Evolutionary conservation across 331 rosid species (phyloP).

Genomic region (Malus hybrid): DNA sequence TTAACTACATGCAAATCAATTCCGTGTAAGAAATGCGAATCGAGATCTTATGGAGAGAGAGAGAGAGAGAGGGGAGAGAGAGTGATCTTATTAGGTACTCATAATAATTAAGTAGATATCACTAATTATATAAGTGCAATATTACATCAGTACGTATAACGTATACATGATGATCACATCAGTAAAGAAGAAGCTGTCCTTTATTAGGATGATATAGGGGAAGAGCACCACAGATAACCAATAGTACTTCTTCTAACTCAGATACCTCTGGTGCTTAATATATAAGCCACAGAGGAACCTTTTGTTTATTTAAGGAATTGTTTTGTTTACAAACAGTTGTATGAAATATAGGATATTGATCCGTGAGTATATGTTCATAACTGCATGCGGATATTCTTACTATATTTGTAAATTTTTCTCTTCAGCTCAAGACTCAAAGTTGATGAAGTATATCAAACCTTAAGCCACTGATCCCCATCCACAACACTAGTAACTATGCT

Average conservation of each 20-base stretch:
- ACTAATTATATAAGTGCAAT: background rate
- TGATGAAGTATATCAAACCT: background rate
- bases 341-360: too few relatives aligned
- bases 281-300: background rate
- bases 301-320: background rate
- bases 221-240: background rate
- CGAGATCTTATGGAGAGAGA: background rate
- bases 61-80: background rate
- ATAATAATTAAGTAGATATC: background rate
- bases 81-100: too few relatives aligned
- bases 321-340: too few relatives aligned
- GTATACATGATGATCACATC: too few relatives aligned
- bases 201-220: background rate
- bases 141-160: too few relatives aligned
- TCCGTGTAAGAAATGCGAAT: too few relatives aligned
- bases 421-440: background rate
- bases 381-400: too few relatives aligned
- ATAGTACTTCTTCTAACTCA: background rate
- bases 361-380: too few relatives aligned
- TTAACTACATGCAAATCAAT: too few relatives aligned
- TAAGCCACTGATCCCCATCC: background rate
- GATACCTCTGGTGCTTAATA: background rate
- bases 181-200: background rate
- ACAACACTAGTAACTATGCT: conserved; percentile 21
- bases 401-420: background rate